Conservation (phyloP, 2,329 filamentous ascomycete species). For the Diaporthe caulivora region DNA sequence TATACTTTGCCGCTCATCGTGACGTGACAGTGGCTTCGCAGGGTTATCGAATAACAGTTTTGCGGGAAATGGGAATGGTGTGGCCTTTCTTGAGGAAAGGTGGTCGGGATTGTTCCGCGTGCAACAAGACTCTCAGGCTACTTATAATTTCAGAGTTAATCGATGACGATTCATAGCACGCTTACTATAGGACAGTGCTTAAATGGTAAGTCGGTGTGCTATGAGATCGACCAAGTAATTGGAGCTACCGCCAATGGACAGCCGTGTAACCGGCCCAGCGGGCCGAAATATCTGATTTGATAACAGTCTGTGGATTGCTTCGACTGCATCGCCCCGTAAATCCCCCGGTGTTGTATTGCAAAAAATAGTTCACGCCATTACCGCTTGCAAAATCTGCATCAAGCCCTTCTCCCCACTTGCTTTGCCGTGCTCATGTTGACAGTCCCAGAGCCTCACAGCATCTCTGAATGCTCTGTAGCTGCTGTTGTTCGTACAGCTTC, state of each 20-base stretch:
- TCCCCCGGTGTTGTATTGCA: neutral
- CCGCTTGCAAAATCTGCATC: too few species aligned
- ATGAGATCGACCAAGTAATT: neutral
- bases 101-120: neutral
- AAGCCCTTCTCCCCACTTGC: neutral
- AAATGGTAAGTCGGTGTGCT: neutral
- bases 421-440: neutral
- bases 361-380: neutral
- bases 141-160: neutral
- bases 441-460: slow-evolving; percentile 16
- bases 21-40: neutral
- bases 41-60: neutral
- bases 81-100: neutral
- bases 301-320: too few species aligned
- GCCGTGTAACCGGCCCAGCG: neutral
- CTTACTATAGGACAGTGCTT: neutral
- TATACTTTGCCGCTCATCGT: slow-evolving; percentile 47
- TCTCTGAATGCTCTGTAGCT: neutral
- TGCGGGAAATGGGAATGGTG: too few species aligned
- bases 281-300: too few species aligned
- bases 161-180: slow-evolving; percentile 22
- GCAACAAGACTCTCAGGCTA: neutral
- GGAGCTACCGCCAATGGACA: neutral
- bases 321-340: neutral
- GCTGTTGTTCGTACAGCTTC: slow-evolving; percentile 29